A percentile compares a stretch with the other conserved stretches of the same genome.
These are phyloP conservation scores for Penicillium odoratum DNA, from an alignment of 495 filamentous ascomycete species.

Conservation along the genomic window DNA sequence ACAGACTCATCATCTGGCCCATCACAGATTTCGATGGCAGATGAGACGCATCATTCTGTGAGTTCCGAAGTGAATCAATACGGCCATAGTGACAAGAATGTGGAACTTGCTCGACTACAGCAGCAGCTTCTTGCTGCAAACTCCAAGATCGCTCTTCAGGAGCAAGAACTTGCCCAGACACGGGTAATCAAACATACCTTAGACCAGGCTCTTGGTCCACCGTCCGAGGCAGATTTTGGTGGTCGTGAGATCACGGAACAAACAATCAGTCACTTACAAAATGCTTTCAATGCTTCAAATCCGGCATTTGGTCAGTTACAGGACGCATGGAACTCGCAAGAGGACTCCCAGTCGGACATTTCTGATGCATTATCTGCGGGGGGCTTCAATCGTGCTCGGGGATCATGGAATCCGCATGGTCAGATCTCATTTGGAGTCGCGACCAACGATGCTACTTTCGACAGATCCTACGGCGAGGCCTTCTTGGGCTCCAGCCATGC, in stretches of 20 bases:
- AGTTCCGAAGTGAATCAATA: slow-evolving; percentile 28
- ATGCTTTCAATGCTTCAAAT: slow-evolving; percentile 51
- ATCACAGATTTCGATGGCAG: slow-evolving; percentile 57
- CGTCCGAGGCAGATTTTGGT: slow-evolving; percentile 56
- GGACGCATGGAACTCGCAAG: slow-evolving; percentile 62
- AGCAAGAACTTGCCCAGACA: slow-evolving; percentile 78
- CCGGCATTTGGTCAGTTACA: slow-evolving; percentile 55
- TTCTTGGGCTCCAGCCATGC: slow-evolving; percentile 23
- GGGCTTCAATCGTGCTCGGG: slow-evolving; percentile 60
- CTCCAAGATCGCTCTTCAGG: slow-evolving; percentile 76
- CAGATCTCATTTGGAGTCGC: slow-evolving; percentile 30
- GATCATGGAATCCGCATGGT: slow-evolving; percentile 57
- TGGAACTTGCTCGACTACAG: slow-evolving; percentile 59
- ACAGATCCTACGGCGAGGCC: slow-evolving; percentile 31
- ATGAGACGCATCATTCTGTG: slow-evolving; percentile 47
- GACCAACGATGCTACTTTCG: slow-evolving; percentile 27
- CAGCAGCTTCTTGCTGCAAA: slow-evolving; percentile 77
- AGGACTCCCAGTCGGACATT: slow-evolving; percentile 65
- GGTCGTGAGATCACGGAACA: slow-evolving; percentile 53
- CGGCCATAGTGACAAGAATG: slow-evolving; percentile 31
- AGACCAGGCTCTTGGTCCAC: slow-evolving; percentile 67
- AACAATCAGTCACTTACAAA: slow-evolving; percentile 53
- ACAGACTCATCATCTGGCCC: slow-evolving; percentile 51
- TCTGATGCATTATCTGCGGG: slow-evolving; percentile 61
- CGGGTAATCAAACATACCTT: slow-evolving; percentile 74